phyloP scores from a whole-genome alignment of 2,329 filamentous ascomycete genomes.

The Penicillium rolfsii region DNA sequence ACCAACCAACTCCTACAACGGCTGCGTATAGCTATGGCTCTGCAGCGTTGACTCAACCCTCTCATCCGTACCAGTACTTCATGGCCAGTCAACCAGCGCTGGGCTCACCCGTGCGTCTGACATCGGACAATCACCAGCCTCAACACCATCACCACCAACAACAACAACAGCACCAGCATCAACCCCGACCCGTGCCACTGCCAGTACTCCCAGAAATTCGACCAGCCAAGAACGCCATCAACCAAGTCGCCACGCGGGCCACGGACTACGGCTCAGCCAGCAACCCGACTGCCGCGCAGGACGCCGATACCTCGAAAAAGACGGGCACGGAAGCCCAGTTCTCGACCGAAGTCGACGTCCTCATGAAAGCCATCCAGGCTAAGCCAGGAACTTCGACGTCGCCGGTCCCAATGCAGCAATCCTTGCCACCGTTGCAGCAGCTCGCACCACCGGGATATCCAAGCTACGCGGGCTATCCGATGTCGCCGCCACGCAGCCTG shows the following conservation, averaged over 20 bases:
- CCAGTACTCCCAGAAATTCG: constrained; percentile 44
- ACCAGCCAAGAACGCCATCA: constrained; percentile 44
- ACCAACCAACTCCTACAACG: constrained; percentile 37
- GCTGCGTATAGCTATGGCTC: constrained; percentile 38
- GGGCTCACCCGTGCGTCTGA: constrained; percentile 34
- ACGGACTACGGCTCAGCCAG: background rate
- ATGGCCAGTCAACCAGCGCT: constrained; percentile 35
- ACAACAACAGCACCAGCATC: background rate
- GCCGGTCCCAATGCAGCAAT: constrained; percentile 31
- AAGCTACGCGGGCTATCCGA: constrained; percentile 34
- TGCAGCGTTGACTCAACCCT: constrained; percentile 32
- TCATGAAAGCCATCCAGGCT: constrained; percentile 86
- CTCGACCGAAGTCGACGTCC: constrained; percentile 78
- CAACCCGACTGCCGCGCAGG: background rate
- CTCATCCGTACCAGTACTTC: constrained; percentile 40
- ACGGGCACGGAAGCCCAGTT: constrained; percentile 61
- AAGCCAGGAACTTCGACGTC: constrained; percentile 49
- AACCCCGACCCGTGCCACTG: constrained; percentile 20
- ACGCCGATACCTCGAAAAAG: constrained; percentile 1
- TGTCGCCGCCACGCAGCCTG: constrained; percentile 28
- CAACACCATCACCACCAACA: background rate
- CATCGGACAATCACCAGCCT: constrained; percentile 30
- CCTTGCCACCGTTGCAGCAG: constrained; percentile 42
- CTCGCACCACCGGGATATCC: constrained; percentile 32
- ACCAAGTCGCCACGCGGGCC: constrained; percentile 28